A percentile compares a stretch with the other conserved stretches of the same genome.
phyloP scores from a whole-genome alignment of 208 protist species.

The Crithidia acanthocephali region DNA sequence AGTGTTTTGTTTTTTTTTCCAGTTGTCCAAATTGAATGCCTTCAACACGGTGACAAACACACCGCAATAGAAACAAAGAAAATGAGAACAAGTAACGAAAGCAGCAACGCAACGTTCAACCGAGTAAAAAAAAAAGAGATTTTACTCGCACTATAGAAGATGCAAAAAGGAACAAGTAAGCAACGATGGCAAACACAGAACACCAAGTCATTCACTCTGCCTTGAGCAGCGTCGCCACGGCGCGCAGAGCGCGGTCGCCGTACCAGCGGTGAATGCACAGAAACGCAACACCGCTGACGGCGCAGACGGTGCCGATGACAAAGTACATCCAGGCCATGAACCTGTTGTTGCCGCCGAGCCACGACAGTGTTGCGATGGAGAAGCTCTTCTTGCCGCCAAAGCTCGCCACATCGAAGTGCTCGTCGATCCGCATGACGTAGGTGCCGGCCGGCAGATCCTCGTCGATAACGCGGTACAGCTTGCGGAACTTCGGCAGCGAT shows the following conservation, averaged over 20 bases:
- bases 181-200: neutral
- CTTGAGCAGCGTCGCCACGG: slow-evolving; percentile 45
- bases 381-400: slow-evolving; percentile 97
- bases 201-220: slow-evolving; percentile 9
- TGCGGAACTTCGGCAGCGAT: slow-evolving; percentile 96
- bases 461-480: slow-evolving; percentile 96
- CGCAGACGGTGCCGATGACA: slow-evolving; percentile 83
- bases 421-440: slow-evolving; percentile 91
- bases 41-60: too few species aligned
- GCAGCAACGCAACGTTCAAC: neutral
- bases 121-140: too few species aligned
- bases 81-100: slow-evolving; percentile 1
- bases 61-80: neutral
- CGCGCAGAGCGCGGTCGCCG: slow-evolving; percentile 43
- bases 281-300: slow-evolving; percentile 77
- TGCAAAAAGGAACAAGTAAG: neutral
- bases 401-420: slow-evolving; percentile 89
- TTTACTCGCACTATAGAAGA: too few species aligned
- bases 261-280: slow-evolving; percentile 49
- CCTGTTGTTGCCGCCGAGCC: slow-evolving; percentile 96
- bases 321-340: slow-evolving; percentile 95
- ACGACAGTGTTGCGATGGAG: slow-evolving; percentile 93
- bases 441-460: slow-evolving; percentile 76
- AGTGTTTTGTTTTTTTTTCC: neutral
- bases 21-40: neutral